phyloP scores from a whole-genome alignment of 345 rosid genomes.

The Eutrema heterophyllum region DNA sequence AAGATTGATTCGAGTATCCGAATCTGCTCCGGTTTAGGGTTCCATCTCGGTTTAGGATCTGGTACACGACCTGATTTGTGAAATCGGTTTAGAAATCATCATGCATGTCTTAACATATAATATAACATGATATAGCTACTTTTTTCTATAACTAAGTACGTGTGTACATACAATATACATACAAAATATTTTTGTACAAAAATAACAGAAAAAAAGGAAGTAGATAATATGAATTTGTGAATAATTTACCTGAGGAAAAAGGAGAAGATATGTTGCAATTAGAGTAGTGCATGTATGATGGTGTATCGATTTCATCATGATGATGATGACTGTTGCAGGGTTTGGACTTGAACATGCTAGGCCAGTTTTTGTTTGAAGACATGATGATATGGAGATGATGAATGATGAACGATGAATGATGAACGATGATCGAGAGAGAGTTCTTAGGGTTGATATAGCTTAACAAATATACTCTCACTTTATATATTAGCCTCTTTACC shows the following conservation, averaged over 20 bases:
- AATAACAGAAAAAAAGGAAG: background rate
- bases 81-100: background rate
- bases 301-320: conserved; percentile 44
- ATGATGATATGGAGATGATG: conserved; percentile 32
- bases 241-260: conserved; percentile 46
- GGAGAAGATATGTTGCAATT: conserved; percentile 46
- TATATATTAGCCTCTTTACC: conserved; percentile 60
- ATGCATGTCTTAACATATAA: conserved; percentile 18
- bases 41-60: conserved; percentile 98
- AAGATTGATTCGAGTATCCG: conserved; percentile 86
- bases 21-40: conserved; percentile 95
- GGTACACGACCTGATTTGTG: conserved; percentile 67
- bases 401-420: background rate
- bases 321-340: conserved; percentile 59
- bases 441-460: conserved; percentile 1
- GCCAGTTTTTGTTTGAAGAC: conserved; percentile 99
- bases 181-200: background rate
- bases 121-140: background rate
- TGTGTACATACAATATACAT: background rate
- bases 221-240: background rate
- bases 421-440: background rate
- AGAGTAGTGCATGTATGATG: conserved; percentile 45
- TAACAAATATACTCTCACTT: conserved; percentile 35
- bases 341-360: conserved; percentile 96
- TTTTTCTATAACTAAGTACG: too few relatives aligned